These are phyloP conservation scores for Scortechinia acanthostroma DNA, from an alignment of 2,329 filamentous ascomycete genomes.

Conservation along the genomic window DNA sequence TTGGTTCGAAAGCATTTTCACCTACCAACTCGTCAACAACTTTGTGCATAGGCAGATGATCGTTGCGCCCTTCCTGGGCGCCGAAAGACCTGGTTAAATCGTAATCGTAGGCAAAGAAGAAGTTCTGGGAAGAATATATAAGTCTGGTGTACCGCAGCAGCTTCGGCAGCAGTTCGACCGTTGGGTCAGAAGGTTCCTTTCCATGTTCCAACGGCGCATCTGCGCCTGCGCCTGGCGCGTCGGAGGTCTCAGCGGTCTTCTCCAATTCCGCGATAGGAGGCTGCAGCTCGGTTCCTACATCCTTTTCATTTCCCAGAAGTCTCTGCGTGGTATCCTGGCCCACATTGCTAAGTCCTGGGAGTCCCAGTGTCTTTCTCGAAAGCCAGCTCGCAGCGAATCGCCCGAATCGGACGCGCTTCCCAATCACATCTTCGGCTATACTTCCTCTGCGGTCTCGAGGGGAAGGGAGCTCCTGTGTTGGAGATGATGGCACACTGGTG, in stretches of 20 bases:
- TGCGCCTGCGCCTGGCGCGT: too few species aligned
- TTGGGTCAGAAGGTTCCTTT: not conserved
- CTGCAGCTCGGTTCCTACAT: not conserved
- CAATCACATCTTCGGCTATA: constrained; percentile 1
- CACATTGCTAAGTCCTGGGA: not conserved
- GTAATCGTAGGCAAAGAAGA: constrained; percentile 92
- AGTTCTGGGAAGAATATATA: constrained; percentile 75
- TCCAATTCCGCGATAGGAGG: not conserved
- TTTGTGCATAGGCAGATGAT: constrained; percentile 53
- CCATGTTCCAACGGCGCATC: not conserved
- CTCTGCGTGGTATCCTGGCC: not conserved
- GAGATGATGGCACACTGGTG: not conserved
- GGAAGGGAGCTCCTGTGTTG: not conserved
- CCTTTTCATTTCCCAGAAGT: not conserved
- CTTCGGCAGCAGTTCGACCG: constrained; percentile 66
- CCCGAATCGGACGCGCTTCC: not conserved
- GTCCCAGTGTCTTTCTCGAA: not conserved
- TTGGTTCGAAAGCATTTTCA: not conserved
- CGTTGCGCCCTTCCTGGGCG: constrained; percentile 23
- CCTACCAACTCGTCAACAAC: constrained; percentile 55
- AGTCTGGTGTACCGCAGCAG: constrained; percentile 77
- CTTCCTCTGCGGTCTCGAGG: not conserved
- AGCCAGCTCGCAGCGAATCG: constrained; percentile 1
- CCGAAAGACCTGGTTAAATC: constrained; percentile 71
- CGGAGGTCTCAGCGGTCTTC: not conserved